Base-by-base conservation (phyloP, 2,329 filamentous ascomycete species). In the Metarhizium anisopliae region DNA sequence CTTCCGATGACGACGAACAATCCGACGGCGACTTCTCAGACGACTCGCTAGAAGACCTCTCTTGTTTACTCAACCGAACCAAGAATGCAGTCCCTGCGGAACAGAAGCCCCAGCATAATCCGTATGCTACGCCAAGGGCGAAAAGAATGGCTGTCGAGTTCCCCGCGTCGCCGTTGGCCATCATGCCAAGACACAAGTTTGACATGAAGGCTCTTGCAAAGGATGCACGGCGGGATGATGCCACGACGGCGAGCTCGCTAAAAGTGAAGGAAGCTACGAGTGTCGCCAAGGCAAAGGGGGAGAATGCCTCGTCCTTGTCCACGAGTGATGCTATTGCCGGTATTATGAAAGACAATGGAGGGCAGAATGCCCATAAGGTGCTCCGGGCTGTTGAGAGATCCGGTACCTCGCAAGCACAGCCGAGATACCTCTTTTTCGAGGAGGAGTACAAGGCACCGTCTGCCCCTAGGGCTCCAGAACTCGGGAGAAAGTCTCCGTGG, bases 1-100 rank as follows among this genome's bases (percentile, higher is more conserved):
- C 82, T 54, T 91, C 89, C 0, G 89, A 92, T 63, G 86, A 87
- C 63, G 86, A 87, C 10, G 86, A 88, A n/a, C 80, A 80, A 18
- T 79, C 78, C 32, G 77, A 85, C 61, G 80, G 76, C 42, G 61
- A 60, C 42, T 67, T 64, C 18, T 83, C 83, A 18, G 80, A 82
- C 30, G 79, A 78, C 51, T 86, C 85, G 0, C 74, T 86, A 14
- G 77, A 79, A 5, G 75, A 79, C 47, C 67, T 86, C 1, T 66
- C 68, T 8, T 59, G 63, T 35, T 66, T 72, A 11, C 62, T 73
- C 11, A 63, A 67, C 6, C 61, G 61, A 47, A 8, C 58, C 54
- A n/a, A 50, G 60, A 51, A 59, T 60, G 36, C 50, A 57, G 36
- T 43, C 50, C 16, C 55, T 3, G 40, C 16, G 36, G 50, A 8